Percentiles rank a stretch among this genome's conserved stretches.
phyloP scores from a whole-genome alignment of 176 grass and related monocot species.

The Carex littledalei region DNA sequence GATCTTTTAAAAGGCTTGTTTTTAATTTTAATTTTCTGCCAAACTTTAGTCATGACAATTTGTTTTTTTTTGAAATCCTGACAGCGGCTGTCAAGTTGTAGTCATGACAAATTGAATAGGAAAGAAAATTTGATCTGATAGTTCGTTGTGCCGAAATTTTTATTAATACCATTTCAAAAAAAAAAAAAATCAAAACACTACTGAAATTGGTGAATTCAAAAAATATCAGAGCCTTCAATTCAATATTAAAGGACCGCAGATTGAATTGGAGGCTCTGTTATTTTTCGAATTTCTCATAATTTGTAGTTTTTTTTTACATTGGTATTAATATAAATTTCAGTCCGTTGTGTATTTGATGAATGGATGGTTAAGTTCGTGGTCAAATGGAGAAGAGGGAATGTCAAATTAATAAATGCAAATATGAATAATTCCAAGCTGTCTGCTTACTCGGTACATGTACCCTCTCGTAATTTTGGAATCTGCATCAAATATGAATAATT shows the following conservation, averaged over 20 bases:
- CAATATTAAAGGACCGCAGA: accelerated
- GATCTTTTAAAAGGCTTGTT: background rate
- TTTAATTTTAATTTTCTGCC: background rate
- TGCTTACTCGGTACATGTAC: background rate
- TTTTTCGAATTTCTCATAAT: no score
- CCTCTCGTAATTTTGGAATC: background rate
- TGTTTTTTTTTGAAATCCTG: no score
- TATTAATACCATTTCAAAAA: no score
- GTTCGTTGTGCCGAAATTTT: background rate
- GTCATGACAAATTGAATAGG: background rate
- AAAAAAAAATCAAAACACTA: no score
- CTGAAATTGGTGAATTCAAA: no score
- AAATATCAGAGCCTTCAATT: no score
- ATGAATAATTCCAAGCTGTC: background rate
- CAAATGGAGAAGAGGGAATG: background rate
- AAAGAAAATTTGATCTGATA: background rate
- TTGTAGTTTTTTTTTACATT: no score
- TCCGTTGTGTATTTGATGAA: background rate
- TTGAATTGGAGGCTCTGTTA: no score
- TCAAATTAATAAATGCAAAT: background rate
- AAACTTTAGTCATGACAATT: background rate
- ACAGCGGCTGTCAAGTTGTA: no score
- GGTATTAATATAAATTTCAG: no score
- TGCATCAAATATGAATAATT: background rate
- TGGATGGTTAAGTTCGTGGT: background rate